A percentile compares a stretch with the other conserved stretches of the same genome.
These are phyloP conservation scores for Discostella stelligeroides DNA, from an alignment of 108 stramenopile genomes.

Conservation along the genomic window DNA sequence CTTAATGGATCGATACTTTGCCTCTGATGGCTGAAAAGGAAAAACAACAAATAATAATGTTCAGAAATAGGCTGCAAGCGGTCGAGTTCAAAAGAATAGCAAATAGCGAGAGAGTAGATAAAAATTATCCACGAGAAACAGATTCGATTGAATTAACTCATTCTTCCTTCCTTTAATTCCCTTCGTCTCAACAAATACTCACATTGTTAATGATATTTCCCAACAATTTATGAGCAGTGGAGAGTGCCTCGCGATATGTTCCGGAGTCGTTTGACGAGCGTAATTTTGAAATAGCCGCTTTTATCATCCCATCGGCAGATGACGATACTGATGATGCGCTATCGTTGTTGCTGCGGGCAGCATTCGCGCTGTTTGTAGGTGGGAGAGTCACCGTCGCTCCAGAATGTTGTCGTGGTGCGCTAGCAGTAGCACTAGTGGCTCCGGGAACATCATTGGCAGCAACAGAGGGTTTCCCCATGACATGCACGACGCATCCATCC, in stretches of 20 bases:
- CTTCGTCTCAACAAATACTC: not conserved
- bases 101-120: too few species aligned
- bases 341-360: constrained; percentile 2
- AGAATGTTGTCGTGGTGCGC: not conserved
- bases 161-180: not conserved
- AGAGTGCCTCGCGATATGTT: constrained; percentile 59
- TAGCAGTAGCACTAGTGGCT: constrained; percentile 8
- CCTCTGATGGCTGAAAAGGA: constrained; percentile 66
- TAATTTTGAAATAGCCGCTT: constrained; percentile 54
- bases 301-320: constrained; percentile 36
- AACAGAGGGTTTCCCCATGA: constrained; percentile 78
- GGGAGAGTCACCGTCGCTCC: constrained; percentile 33
- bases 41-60: too few species aligned
- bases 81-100: too few species aligned
- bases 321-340: constrained; percentile 2
- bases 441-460: not conserved
- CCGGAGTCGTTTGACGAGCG: constrained; percentile 44
- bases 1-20: constrained; percentile 87
- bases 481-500: constrained; percentile 81
- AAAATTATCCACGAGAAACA: too few species aligned
- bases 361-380: not conserved
- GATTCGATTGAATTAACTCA: too few species aligned
- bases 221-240: constrained; percentile 71
- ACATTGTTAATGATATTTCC: constrained; percentile 63
- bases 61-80: too few species aligned